Evolutionary conservation across 257 asterid species (phyloP).

Genomic region (Rehmannia glutinosa): DNA sequence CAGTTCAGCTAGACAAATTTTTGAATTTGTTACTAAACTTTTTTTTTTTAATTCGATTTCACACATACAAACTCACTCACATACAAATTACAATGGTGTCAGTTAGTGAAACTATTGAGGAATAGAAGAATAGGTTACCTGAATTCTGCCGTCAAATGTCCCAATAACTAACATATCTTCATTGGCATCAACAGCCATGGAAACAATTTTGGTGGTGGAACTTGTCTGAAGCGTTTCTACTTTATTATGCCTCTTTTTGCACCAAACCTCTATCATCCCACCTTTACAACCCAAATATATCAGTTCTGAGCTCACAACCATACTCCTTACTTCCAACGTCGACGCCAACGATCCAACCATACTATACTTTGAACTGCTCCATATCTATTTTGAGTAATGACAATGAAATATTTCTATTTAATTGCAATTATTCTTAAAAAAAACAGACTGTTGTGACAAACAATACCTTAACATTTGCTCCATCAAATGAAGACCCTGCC

Average conservation of each 20-base stretch:
- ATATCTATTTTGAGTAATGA: slow-evolving; percentile 43
- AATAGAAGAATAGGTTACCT: slow-evolving; percentile 28
- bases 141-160: slow-evolving; percentile 83
- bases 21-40: too few relatives aligned
- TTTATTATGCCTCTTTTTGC: slow-evolving; percentile 57
- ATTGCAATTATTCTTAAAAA: too few relatives aligned
- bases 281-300: slow-evolving; percentile 68
- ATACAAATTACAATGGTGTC: too few relatives aligned
- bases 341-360: slow-evolving; percentile 62
- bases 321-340: slow-evolving; percentile 51
- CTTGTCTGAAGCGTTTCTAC: slow-evolving; percentile 65
- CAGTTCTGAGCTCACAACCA: slow-evolving; percentile 61
- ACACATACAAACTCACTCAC: too few relatives aligned
- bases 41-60: too few relatives aligned
- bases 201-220: slow-evolving; percentile 42
- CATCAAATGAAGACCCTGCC: slow-evolving; percentile 61
- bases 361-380: slow-evolving; percentile 54
- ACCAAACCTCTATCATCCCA: slow-evolving; percentile 74
- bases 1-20: too few relatives aligned
- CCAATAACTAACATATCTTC: slow-evolving; percentile 62
- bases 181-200: slow-evolving; percentile 55
- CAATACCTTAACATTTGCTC: slow-evolving; percentile 67
- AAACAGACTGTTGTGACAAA: too few relatives aligned
- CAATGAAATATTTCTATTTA: too few relatives aligned
- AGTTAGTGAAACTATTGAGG: too few relatives aligned